Percentiles rank a stretch among this genome's conserved stretches.
phyloP scores from a whole-genome alignment of 192 early-diverging fungal genomes.

The Hyaloraphidium curvatum region DNA sequence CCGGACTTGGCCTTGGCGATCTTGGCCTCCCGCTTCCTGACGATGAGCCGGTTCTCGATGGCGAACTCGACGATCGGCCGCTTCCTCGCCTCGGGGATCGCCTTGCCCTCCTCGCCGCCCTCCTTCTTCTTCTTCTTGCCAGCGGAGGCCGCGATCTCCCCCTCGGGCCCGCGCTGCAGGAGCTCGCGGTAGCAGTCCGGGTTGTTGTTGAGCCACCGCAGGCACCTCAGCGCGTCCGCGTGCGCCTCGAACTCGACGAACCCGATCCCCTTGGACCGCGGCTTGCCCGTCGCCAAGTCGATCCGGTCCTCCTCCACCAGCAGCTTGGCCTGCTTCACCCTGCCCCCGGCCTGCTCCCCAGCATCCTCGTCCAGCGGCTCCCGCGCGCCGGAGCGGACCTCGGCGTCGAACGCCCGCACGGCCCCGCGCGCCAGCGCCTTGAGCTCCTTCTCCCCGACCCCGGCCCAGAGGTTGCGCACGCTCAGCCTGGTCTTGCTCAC shows the following conservation, averaged over 20 bases:
- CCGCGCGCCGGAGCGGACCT: slow-evolving; percentile 18
- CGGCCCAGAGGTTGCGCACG: slow-evolving; percentile 62
- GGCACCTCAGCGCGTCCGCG: slow-evolving; percentile 76
- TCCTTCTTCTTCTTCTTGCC: neutral
- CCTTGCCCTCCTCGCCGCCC: neutral
- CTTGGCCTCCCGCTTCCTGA: slow-evolving; percentile 44
- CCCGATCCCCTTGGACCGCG: slow-evolving; percentile 68
- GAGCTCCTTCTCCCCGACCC: slow-evolving; percentile 51
- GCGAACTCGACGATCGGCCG: slow-evolving; percentile 79
- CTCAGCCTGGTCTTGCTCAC: slow-evolving; percentile 75
- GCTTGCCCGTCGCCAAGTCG: slow-evolving; percentile 45
- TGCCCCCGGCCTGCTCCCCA: slow-evolving; percentile 34
- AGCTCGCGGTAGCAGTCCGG: slow-evolving; percentile 9
- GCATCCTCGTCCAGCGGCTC: slow-evolving; percentile 48
- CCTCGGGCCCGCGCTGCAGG: slow-evolving; percentile 5
- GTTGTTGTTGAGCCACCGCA: slow-evolving; percentile 79
- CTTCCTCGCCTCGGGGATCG: slow-evolving; percentile 17
- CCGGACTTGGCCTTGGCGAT: neutral
- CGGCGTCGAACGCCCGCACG: slow-evolving; percentile 29
- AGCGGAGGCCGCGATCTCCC: neutral
- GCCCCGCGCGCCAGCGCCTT: slow-evolving; percentile 16
- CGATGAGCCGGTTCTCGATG: slow-evolving; percentile 64
- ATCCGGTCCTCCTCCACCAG: slow-evolving; percentile 56
- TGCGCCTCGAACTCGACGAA: slow-evolving; percentile 82
- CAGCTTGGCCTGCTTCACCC: slow-evolving; percentile 59